phyloP scores from a whole-genome alignment of 78 protist species.

The Mastigamoeba balamuthi region DNA sequence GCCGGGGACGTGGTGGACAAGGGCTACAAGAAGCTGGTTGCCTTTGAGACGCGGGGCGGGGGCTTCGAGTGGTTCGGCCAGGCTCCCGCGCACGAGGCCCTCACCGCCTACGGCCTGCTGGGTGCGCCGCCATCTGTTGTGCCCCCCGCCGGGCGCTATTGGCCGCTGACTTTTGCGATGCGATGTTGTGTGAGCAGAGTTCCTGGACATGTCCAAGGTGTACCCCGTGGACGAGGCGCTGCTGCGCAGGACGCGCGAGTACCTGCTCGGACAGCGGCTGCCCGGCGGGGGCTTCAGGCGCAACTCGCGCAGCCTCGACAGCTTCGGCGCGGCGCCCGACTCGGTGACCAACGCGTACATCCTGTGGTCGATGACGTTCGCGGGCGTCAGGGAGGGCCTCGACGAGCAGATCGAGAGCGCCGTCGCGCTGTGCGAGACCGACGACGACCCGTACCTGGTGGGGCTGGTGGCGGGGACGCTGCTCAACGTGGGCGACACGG shows the following conservation, averaged over 20 bases:
- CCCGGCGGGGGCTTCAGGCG: neutral
- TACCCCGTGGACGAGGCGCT: slow-evolving; percentile 2
- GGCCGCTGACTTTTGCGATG: too few species aligned
- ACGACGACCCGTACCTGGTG: slow-evolving; percentile 3
- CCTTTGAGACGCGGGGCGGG: slow-evolving; percentile 9
- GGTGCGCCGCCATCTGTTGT: neutral
- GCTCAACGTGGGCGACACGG: neutral
- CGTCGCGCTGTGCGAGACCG: neutral
- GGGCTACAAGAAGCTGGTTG: slow-evolving; percentile 11
- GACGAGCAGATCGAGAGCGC: neutral
- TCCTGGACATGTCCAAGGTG: slow-evolving; percentile 11
- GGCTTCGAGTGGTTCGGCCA: slow-evolving; percentile 35
- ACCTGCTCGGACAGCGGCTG: neutral
- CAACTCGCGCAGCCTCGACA: neutral
- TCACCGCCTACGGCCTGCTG: slow-evolving; percentile 23
- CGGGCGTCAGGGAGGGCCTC: neutral
- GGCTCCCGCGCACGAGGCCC: slow-evolving; percentile 19
- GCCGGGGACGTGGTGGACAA: neutral
- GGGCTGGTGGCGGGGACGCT: neutral
- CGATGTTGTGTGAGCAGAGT: slow-evolving; percentile 8
- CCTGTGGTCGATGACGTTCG: slow-evolving; percentile 9
- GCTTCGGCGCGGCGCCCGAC: slow-evolving; percentile 10
- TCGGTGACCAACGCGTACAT: slow-evolving; percentile 11
- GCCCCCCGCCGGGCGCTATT: neutral
- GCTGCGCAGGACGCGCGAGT: slow-evolving; percentile 7